Evolutionary conservation across 495 filamentous ascomycete genomes (phyloP), one percentile per base, ranked within the genome.

Genomic region (Tetracladium setigerum): DNA sequence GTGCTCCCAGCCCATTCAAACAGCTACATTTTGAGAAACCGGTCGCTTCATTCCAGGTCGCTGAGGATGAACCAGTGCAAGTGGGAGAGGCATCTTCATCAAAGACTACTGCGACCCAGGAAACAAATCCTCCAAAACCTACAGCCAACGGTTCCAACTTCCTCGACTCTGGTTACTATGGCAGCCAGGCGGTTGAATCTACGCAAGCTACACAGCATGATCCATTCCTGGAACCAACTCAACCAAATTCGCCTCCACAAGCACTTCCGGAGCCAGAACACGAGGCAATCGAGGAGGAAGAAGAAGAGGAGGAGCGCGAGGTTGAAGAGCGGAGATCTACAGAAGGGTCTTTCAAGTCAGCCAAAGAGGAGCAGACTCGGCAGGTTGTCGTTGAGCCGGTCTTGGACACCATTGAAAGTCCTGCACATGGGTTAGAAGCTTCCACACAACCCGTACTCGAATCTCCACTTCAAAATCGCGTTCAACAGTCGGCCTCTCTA

Each of bases 141-240:
- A 41, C 56, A 9, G 16, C 56, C 27, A 61, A 68, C 12, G 44
- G 68, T 18, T n/a, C n/a, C n/a, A n/a, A n/a, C n/a, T n/a, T n/a
- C n/a, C 57, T 65, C 5, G 88, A 95, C 54, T 92, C 88, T 2
- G 88, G 88, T 34, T 94, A 94, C 54, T 82, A 90, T 74, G 87
- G 84, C 41, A 82, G 77, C 65, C 81, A 67, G 69, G 33, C 57
- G 14, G 47, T 56, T 22, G 53, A 62, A 15, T 34, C 54, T 17
- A 52, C 53, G 1, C 53, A 56, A 47, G 19, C 17, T 33, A 33
- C 35, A 24, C 32, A 34, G 17, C n/a, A n/a, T n/a, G n/a, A n/a
- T n/a, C n/a, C n/a, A n/a, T n/a, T n/a, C n/a, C n/a, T n/a, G n/a
- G n/a, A n/a, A n/a, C n/a, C 17, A 17, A 36, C 45, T 16, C 35